phyloP scores from a whole-genome alignment of 805 yeast species.

The Clavispora carvajalis region DNA sequence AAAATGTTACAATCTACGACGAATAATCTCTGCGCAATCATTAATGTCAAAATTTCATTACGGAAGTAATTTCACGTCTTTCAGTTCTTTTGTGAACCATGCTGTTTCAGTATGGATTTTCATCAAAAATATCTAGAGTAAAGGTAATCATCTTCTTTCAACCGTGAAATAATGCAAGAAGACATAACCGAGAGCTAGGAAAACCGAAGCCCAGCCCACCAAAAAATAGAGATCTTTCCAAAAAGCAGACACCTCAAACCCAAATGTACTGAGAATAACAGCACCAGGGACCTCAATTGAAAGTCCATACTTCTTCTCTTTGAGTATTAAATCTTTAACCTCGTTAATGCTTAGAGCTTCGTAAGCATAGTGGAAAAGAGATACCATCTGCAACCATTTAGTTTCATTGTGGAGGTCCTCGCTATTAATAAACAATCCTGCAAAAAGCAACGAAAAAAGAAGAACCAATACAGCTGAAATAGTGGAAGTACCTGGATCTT shows the following conservation, averaged over 20 bases:
- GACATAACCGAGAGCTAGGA: slow-evolving; percentile 65
- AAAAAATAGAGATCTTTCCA: slow-evolving; percentile 61
- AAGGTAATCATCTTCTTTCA: slow-evolving; percentile 52
- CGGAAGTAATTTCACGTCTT: too few relatives aligned
- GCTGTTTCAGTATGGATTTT: too few relatives aligned
- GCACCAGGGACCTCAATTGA: slow-evolving; percentile 98
- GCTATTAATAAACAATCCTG: slow-evolving; percentile 89
- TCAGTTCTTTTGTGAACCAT: too few relatives aligned
- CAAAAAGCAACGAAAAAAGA: slow-evolving; percentile 81
- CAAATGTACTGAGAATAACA: slow-evolving; percentile 90
- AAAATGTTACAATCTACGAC: too few relatives aligned
- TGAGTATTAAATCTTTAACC: slow-evolving; percentile 76
- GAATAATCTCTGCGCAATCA: too few relatives aligned
- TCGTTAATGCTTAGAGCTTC: slow-evolving; percentile 91
- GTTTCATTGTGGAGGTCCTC: slow-evolving; percentile 51
- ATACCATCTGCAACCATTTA: slow-evolving; percentile 73
- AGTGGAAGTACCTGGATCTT: slow-evolving; percentile 90
- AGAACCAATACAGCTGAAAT: slow-evolving; percentile 79
- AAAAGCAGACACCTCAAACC: slow-evolving; percentile 79
- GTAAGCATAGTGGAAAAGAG: slow-evolving; percentile 93
- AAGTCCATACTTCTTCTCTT: slow-evolving; percentile 86
- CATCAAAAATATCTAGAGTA: neutral
- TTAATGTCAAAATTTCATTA: too few relatives aligned
- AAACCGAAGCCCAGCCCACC: slow-evolving; percentile 49
- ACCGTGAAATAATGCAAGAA: slow-evolving; percentile 69